Conservation (phyloP, 2,329 filamentous ascomycete species). For the Curvularia verruculosa region DNA sequence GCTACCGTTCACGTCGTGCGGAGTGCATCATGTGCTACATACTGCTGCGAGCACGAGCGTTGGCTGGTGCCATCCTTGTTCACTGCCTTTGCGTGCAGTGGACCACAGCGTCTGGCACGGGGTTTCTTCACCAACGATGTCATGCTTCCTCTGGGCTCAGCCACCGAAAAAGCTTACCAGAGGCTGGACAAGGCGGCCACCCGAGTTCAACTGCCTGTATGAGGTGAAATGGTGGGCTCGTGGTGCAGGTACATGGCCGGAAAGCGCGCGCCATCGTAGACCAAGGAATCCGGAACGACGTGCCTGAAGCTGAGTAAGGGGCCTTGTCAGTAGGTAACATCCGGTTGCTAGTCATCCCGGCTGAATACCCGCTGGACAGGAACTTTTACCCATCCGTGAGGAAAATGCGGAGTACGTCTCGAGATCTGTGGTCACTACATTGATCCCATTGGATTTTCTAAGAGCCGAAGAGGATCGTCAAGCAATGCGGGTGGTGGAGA, state of each 20-base stretch:
- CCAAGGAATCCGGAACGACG: slow-evolving; percentile 35
- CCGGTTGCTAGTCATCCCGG: slow-evolving; percentile 18
- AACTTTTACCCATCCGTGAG: slow-evolving; percentile 18
- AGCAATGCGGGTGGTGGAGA: slow-evolving; percentile 18
- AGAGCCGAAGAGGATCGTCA: slow-evolving; percentile 23
- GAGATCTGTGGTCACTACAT: slow-evolving; percentile 9
- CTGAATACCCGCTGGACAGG: slow-evolving; percentile 29
- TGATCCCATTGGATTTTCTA: slow-evolving; percentile 17
- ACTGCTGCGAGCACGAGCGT: slow-evolving; percentile 11
- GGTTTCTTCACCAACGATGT: slow-evolving; percentile 13
- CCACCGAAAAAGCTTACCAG: slow-evolving; percentile 28
- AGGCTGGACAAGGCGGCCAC: slow-evolving; percentile 26
- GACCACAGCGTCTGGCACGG: background rate
- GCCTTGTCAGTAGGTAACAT: slow-evolving; percentile 10
- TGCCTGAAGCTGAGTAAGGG: slow-evolving; percentile 34
- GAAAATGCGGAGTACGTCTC: slow-evolving; percentile 14
- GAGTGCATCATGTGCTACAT: slow-evolving; percentile 21
- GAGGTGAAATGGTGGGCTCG: slow-evolving; percentile 4
- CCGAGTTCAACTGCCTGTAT: slow-evolving; percentile 31
- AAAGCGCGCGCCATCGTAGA: slow-evolving; percentile 13
- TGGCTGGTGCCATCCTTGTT: slow-evolving; percentile 21
- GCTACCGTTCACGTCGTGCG: slow-evolving; percentile 22
- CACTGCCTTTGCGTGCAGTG: slow-evolving; percentile 32
- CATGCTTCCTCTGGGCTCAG: slow-evolving; percentile 15
- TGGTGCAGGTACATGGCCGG: slow-evolving; percentile 1